phyloP scores from a whole-genome alignment of 768 basidiomycete genomes.

The Mycena olivaceomarginata region DNA sequence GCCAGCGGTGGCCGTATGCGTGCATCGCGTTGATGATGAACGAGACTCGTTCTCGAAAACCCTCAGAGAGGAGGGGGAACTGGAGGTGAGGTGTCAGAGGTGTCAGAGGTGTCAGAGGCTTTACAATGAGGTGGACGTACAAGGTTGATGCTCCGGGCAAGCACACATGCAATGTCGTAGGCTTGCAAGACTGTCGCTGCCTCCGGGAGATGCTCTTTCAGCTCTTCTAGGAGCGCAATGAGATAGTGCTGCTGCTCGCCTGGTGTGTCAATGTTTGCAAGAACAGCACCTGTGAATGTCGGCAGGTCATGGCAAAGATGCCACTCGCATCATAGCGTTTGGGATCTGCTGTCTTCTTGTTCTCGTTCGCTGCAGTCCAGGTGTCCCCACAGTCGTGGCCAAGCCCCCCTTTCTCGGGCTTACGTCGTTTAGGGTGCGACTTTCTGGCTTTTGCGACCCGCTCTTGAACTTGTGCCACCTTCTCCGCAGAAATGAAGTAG shows the following conservation, averaged over 20 bases:
- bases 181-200: slow-evolving; percentile 49
- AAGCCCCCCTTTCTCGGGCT: slow-evolving; percentile 40
- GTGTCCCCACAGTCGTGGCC: slow-evolving; percentile 58
- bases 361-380: slow-evolving; percentile 55
- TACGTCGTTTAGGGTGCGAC: not conserved
- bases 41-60: slow-evolving; percentile 42
- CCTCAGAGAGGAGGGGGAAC: slow-evolving; percentile 48
- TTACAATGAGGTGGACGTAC: slow-evolving; percentile 37
- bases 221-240: slow-evolving; percentile 55
- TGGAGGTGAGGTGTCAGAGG: slow-evolving; percentile 6
- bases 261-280: slow-evolving; percentile 62
- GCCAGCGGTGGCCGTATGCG: slow-evolving; percentile 58
- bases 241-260: slow-evolving; percentile 63
- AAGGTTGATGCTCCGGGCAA: slow-evolving; percentile 37
- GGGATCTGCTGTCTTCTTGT: slow-evolving; percentile 50
- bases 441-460: slow-evolving; percentile 50
- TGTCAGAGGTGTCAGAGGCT: not conserved
- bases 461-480: slow-evolving; percentile 55
- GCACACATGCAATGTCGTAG: slow-evolving; percentile 60
- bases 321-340: slow-evolving; percentile 35
- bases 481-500: slow-evolving; percentile 56
- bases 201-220: slow-evolving; percentile 53
- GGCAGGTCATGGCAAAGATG: slow-evolving; percentile 59
- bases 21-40: slow-evolving; percentile 58
- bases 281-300: slow-evolving; percentile 57